These are phyloP conservation scores for Hyaloscypha hepaticicola DNA, from an alignment of 495 filamentous ascomycete species.

Conservation along the genomic window DNA sequence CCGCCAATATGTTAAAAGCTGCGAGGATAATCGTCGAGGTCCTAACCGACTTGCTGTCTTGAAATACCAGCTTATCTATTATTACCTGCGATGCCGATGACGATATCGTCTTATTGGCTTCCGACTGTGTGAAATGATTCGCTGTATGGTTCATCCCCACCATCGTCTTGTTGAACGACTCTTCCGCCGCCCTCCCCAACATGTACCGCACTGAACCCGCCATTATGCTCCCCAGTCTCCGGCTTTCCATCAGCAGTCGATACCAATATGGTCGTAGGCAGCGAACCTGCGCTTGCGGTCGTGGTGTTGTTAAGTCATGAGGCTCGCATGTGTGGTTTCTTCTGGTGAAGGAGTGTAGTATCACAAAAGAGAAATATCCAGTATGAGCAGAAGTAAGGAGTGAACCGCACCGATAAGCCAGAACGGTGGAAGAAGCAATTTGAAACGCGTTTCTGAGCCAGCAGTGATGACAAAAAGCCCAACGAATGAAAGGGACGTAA, in stretches of 20 bases:
- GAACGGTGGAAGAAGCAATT: conserved; percentile 27
- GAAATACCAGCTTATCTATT: conserved; percentile 29
- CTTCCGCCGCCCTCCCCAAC: conserved; percentile 7
- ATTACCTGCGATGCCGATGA: conserved; percentile 10
- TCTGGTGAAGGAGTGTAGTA: conserved; percentile 14
- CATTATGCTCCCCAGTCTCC: conserved; percentile 9
- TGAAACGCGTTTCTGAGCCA: conserved; percentile 33
- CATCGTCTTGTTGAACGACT: conserved; percentile 9
- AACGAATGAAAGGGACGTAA: conserved; percentile 28
- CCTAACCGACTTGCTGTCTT: conserved; percentile 32
- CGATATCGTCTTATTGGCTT: conserved; percentile 1
- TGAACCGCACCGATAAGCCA: conserved; percentile 29
- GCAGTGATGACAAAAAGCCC: conserved; percentile 27
- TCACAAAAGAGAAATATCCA: conserved; percentile 23
- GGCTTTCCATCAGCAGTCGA: conserved; percentile 12
- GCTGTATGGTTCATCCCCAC: neutral
- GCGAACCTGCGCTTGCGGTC: conserved; percentile 26
- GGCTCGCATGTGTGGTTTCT: conserved; percentile 21
- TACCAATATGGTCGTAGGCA: conserved; percentile 19
- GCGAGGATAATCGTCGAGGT: conserved; percentile 37
- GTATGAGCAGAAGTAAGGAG: conserved; percentile 20
- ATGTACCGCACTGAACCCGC: conserved; percentile 14
- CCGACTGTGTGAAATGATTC: neutral
- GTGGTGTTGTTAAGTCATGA: conserved; percentile 31
- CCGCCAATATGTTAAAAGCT: conserved; percentile 33